phyloP scores from a whole-genome alignment of 345 rosid genomes.

The Arabidopsis thaliana region TAIR10.1 NC_003075.7:10826001-10826500 shows the following conservation, averaged over 20 bases:
- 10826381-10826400: not conserved
- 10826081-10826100: not conserved
- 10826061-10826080: not conserved
- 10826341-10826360: not conserved
- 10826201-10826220: constrained; percentile 1
- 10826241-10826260: constrained; percentile 1
- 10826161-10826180: not conserved
- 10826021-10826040: not conserved
- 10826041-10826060: not conserved
- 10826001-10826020: not conserved
- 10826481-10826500: not conserved
- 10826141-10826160: constrained; percentile 1
- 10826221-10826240: not conserved
- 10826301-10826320: not conserved
- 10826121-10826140: constrained; percentile 1
- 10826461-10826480: not conserved
- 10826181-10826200: not conserved
- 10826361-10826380: not conserved
- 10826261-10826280: not conserved
- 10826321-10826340: not conserved
- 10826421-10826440: not conserved
- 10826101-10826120: not conserved
- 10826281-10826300: constrained; percentile 1
- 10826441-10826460: not conserved
- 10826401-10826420: not conserved